Evolutionary conservation across 2,329 filamentous ascomycete genomes (phyloP), one percentile per base, ranked within the genome.

Genomic region (Aspergillus udagawae): DNA sequence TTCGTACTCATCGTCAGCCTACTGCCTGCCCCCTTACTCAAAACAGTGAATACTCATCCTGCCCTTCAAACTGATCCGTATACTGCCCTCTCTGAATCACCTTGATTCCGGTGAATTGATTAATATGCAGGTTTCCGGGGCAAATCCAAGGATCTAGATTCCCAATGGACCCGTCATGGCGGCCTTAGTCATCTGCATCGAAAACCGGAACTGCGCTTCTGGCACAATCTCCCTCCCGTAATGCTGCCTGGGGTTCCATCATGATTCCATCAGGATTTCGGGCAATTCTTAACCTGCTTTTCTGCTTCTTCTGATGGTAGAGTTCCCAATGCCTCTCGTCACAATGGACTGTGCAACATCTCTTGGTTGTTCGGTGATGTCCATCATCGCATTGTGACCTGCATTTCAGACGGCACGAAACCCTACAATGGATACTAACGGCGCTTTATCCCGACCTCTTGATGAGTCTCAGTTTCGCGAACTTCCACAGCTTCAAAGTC

Each of bases 401-500:
- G 48, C 59, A 42, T 51, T 17, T 23, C 45, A 49, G 59, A 58
- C 63, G 55, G 56, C 57, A 44, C 55, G 57, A 59, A 53, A 56
- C 51, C 55, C 57, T 54, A 67, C 63, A 32, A 75, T 73, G 70
- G 69, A 71, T 65, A 56, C 67, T 51, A 67, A 60, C 49, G 68
- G 64, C 61, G 59, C 65, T 53, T 61, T 70, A 62, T 61, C 66
- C 55, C 66, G 71, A 47, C 63, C 67, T 48, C 72, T 75, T 56
- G 76, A 79, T 61, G 77, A 79, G 62, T 71, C 73, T 49, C 62
- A 73, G 52, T 69, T 73, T 41, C 74, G 74, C 49, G 77, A 78
- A 61, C 68, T 76, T 28, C 74, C 76, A 53, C 72, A 76, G 54
- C 70, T 74, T 10, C 73, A 70, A 35, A 67, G 73, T 59, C 67